Conservation (phyloP, 192 early-diverging fungal species). For the Kickxella alabastrina region DNA sequence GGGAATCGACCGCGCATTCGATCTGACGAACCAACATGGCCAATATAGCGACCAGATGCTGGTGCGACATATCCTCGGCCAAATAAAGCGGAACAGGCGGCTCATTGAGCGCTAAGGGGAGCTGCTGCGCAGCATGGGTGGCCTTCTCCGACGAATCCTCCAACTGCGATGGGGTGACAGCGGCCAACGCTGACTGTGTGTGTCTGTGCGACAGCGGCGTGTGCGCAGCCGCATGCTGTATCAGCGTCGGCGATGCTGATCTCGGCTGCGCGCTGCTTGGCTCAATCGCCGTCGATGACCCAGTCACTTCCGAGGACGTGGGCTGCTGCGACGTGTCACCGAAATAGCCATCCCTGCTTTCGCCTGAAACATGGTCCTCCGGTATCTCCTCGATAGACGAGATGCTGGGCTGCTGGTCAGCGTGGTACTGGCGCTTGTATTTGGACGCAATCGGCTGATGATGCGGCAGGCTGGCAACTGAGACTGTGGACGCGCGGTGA, state of each 20-base stretch:
- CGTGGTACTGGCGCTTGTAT: no score
- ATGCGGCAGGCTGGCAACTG: slow-evolving; percentile 5
- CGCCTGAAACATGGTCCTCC: no score
- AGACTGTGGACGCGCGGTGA: slow-evolving; percentile 36
- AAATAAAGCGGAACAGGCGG: slow-evolving; percentile 44
- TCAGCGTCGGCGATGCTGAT: slow-evolving; percentile 23
- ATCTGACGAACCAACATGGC: slow-evolving; percentile 45
- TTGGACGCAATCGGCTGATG: no score
- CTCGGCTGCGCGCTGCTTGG: slow-evolving; percentile 2
- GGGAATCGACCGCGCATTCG: slow-evolving; percentile 32
- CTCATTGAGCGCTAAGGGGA: slow-evolving; percentile 41
- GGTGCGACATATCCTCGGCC: slow-evolving; percentile 43
- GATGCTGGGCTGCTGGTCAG: no score
- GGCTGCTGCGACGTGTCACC: no score
- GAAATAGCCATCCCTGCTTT: no score
- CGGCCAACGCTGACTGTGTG: slow-evolving; percentile 30
- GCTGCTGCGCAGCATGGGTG: no score
- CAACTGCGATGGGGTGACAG: not conserved
- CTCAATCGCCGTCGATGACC: not conserved
- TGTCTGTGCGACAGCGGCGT: slow-evolving; percentile 22
- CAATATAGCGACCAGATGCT: slow-evolving; percentile 28
- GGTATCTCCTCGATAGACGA: no score
- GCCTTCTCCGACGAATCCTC: slow-evolving; percentile 10
- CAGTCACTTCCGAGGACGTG: not conserved
- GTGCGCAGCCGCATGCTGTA: slow-evolving; percentile 11